Conservation (phyloP, 2,329 filamentous ascomycete genomes). For the Aureobasidium uvarum region DNA sequence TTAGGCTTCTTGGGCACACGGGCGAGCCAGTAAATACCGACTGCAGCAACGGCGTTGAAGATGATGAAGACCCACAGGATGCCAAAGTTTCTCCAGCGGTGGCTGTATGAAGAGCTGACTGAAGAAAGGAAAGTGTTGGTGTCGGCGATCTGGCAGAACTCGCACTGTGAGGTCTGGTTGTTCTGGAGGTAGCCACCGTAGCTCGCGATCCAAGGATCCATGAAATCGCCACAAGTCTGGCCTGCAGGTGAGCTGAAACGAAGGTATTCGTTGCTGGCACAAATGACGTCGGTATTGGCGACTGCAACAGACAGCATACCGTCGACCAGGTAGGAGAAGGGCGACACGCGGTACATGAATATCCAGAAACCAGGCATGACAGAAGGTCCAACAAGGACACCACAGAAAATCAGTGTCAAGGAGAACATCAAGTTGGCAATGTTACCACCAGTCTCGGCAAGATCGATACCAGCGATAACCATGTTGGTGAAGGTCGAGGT, state of each 20-base stretch:
- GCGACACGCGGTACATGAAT: slow-evolving; percentile 78
- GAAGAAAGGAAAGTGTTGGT: slow-evolving; percentile 46
- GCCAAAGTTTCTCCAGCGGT: slow-evolving; percentile 57
- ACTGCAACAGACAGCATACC: slow-evolving; percentile 70
- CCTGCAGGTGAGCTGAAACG: slow-evolving; percentile 61
- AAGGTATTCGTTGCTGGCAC: slow-evolving; percentile 67
- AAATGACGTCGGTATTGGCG: slow-evolving; percentile 63
- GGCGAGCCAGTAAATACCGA: slow-evolving; percentile 55
- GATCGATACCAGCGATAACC: slow-evolving; percentile 71
- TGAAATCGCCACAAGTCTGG: slow-evolving; percentile 43
- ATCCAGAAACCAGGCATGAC: slow-evolving; percentile 72
- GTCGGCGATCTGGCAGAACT: slow-evolving; percentile 43
- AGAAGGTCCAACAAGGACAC: slow-evolving; percentile 65
- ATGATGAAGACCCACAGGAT: slow-evolving; percentile 54
- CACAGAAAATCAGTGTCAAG: slow-evolving; percentile 66
- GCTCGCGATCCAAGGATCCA: slow-evolving; percentile 36
- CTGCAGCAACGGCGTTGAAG: slow-evolving; percentile 52
- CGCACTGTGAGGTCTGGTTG: slow-evolving; percentile 40
- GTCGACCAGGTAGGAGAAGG: slow-evolving; percentile 76
- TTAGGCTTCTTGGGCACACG: slow-evolving; percentile 49
- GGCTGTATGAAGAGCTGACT: slow-evolving; percentile 46
- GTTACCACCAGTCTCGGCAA: slow-evolving; percentile 72
- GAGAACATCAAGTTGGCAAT: slow-evolving; percentile 73
- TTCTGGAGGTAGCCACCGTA: slow-evolving; percentile 43
- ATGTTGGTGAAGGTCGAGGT: slow-evolving; percentile 77